Conservation (phyloP, 352 stramenopile genomes). For the Thalassiosira livingstoniorum region DNA sequence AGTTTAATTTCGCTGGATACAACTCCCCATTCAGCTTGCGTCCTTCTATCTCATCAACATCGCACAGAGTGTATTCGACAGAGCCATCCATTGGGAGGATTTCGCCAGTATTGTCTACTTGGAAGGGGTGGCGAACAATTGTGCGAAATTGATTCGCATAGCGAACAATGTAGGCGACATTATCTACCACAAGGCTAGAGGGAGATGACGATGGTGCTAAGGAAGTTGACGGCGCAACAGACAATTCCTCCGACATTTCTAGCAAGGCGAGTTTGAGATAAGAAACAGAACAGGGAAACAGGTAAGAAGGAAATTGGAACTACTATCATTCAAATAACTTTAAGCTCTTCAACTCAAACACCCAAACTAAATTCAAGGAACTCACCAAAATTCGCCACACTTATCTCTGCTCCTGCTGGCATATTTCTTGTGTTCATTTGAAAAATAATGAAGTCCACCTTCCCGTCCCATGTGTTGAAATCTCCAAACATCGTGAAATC, state of each 20-base stretch:
- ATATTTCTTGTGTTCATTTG: conserved; percentile 24
- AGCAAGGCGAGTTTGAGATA: too few species aligned
- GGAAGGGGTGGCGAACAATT: conserved; percentile 51
- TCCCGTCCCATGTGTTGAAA: conserved; percentile 26
- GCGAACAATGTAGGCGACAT: conserved; percentile 51
- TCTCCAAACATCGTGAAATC: conserved; percentile 53
- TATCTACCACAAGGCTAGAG: conserved; percentile 29
- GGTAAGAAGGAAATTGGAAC: too few species aligned
- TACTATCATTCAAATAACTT: too few species aligned
- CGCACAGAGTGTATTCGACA: conserved; percentile 32
- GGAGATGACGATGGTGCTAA: conserved; percentile 21
- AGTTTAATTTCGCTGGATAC: too few species aligned
- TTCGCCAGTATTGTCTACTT: conserved; percentile 52
- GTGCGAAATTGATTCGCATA: conserved; percentile 58
- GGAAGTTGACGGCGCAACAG: conserved; percentile 27
- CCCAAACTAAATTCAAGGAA: too few species aligned
- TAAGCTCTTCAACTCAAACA: conserved; percentile 31
- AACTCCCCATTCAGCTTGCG: background rate
- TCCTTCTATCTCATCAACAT: conserved; percentile 62
- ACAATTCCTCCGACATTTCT: background rate
- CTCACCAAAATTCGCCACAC: conserved; percentile 33
- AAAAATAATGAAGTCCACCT: conserved; percentile 42
- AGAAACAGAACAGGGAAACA: too few species aligned
- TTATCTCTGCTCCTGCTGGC: conserved; percentile 9
- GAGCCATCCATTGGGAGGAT: conserved; percentile 56